Base-by-base conservation (phyloP, 306 rosid genomes). In the Ziziphus jujuba region DNA sequence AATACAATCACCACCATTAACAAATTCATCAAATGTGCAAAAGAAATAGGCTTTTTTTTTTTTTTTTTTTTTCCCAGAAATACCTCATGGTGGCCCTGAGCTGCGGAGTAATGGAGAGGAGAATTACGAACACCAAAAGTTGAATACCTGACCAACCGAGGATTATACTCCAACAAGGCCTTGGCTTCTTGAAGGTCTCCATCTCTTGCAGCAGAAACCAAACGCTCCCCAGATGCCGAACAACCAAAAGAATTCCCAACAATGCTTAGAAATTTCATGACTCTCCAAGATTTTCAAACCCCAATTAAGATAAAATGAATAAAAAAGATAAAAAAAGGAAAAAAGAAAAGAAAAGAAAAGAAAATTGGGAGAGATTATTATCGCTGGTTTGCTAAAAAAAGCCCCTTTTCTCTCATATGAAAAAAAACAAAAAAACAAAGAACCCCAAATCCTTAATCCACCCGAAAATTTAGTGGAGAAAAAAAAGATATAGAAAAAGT, bases 61-160 rank as follows among this genome's bases (percentile, higher is more conserved):
- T n/a, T n/a, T n/a, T n/a, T n/a, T n/a, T n/a, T n/a, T n/a, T n/a
- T n/a, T n/a, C n/a, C n/a, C n/a, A n/a, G 38, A 72, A 38, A 36
- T 81, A 93, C 99, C 99, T 93, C 99, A 54, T 90, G 91, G 74
- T 93, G 99, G 73, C 99, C 99, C 71, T 90, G 99, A 84, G 99
- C 95, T 61, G 99, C 96, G 64, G 99, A 93, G 72, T 86, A 93
- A 76, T 93, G 99, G 69, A 93, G 86, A 0, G 99, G 99, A 19
- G 99, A 93, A 81, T 90, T 93, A 3, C 99, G 91, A 73, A 93
- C 97, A 7, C 99, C 97, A 2, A 93, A 93, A 52, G 99, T 93
- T 0, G 97, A 88, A 79, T 90, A 93, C 76, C 95, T 87, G 14
- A 91, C 99, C 36, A 93, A 86, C 59, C 99, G 95, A 1, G 97